Conservation (phyloP, 805 yeast species). For the Phaffomyces thermotolerans region DNA sequence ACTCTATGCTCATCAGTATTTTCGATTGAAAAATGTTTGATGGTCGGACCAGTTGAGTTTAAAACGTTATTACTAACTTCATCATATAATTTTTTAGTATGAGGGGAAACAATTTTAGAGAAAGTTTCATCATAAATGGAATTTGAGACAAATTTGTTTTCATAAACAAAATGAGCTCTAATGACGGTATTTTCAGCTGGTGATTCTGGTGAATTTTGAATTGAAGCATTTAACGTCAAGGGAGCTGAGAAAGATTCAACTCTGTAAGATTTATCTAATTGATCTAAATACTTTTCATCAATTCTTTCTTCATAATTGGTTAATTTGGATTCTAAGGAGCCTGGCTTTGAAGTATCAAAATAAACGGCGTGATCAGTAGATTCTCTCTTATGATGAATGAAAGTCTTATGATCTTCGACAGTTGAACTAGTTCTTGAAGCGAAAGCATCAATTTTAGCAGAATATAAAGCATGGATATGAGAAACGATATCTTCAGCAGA, state of each 20-base stretch:
- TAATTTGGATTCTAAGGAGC: slow-evolving; percentile 33
- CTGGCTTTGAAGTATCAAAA: slow-evolving; percentile 65
- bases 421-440: slow-evolving; percentile 36
- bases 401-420: slow-evolving; percentile 30
- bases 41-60: slow-evolving; percentile 83
- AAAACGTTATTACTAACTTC: slow-evolving; percentile 64
- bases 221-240: slow-evolving; percentile 29
- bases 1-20: slow-evolving; percentile 79
- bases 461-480: slow-evolving; percentile 82
- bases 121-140: slow-evolving; percentile 76
- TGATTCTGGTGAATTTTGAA: slow-evolving; percentile 24
- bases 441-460: slow-evolving; percentile 87
- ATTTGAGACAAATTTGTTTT: slow-evolving; percentile 44
- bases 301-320: slow-evolving; percentile 64
- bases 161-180: slow-evolving; percentile 77
- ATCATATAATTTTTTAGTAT: slow-evolving; percentile 73
- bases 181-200: slow-evolving; percentile 36
- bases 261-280: slow-evolving; percentile 45
- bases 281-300: slow-evolving; percentile 75
- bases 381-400: slow-evolving; percentile 74
- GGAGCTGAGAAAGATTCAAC: slow-evolving; percentile 76
- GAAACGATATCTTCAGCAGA: slow-evolving; percentile 71
- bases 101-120: slow-evolving; percentile 65
- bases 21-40: slow-evolving; percentile 76
- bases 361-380: slow-evolving; percentile 84